These are phyloP conservation scores for Euphorbia lathyris DNA, from an alignment of 345 rosid genomes.

Conservation along the genomic window DNA sequence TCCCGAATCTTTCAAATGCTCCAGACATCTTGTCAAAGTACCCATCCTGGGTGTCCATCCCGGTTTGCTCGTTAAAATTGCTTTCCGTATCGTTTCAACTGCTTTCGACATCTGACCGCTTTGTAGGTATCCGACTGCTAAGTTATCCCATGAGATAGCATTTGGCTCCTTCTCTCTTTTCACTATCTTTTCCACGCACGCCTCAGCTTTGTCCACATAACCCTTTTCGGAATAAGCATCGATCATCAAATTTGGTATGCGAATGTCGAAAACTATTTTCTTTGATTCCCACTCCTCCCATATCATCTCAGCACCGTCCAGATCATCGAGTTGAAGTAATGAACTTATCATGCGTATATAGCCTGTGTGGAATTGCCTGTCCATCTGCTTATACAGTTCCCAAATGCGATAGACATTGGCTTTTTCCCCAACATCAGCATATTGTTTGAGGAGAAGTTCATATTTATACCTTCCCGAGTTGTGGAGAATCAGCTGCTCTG, in stretches of 20 bases:
- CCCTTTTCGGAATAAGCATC: slow-evolving; percentile 28
- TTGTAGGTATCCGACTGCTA: slow-evolving; percentile 22
- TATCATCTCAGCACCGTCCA: slow-evolving; percentile 33
- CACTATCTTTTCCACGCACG: slow-evolving; percentile 17
- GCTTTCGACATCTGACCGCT: slow-evolving; percentile 41
- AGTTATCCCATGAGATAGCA: slow-evolving; percentile 26
- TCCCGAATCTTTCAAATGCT: slow-evolving; percentile 24
- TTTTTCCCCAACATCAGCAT: slow-evolving; percentile 18
- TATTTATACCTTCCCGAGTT: neutral
- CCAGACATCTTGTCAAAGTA: slow-evolving; percentile 18
- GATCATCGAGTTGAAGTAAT: slow-evolving; percentile 26
- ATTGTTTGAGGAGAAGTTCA: slow-evolving; percentile 17
- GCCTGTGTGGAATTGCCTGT: slow-evolving; percentile 12
- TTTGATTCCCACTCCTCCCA: neutral
- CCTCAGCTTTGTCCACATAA: slow-evolving; percentile 28
- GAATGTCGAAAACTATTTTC: slow-evolving; percentile 20
- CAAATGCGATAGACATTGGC: slow-evolving; percentile 31
- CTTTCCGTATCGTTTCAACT: slow-evolving; percentile 41
- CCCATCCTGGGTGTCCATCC: slow-evolving; percentile 18
- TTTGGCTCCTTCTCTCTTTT: slow-evolving; percentile 10
- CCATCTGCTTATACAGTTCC: slow-evolving; percentile 19
- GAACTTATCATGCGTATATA: slow-evolving; percentile 26
- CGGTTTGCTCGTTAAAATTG: slow-evolving; percentile 28
- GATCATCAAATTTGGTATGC: slow-evolving; percentile 21
- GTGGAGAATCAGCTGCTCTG: slow-evolving; percentile 18